Evolutionary conservation across 768 basidiomycete species (phyloP), one percentile per base, ranked within the genome.

Genomic region (Trametes gibbosa): DNA sequence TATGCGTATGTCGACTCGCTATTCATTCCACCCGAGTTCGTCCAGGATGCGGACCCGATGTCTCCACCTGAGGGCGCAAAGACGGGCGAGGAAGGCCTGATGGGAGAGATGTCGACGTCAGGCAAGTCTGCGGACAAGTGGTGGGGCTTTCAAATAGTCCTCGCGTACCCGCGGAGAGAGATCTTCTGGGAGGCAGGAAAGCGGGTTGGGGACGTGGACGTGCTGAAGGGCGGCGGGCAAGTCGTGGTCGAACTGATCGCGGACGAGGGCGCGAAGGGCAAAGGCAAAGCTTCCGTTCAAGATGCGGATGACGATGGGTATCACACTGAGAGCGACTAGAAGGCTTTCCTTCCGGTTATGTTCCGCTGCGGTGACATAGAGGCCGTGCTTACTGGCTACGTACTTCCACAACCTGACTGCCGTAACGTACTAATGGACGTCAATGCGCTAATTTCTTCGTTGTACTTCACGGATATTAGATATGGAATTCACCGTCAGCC

Each of bases 1-100:
- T 95, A 91, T 66, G 83, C 84, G 4, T 87, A 83, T 63, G 87
- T 89, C 50, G 94, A 92, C 63, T 72, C 79, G 25, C 79, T 84
- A 27, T 75, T 83, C 52, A 75, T 84, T 25, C 83, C 85, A 0
- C 50, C 74, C 6, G 67, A 75, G 21, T 60, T 75, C 49, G 59
- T 66, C 13, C 64, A 74, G 1, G 72, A 71, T 2, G 75, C 72
- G 4, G 83, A 84, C 63, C 81, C 82, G 0, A 57, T 62, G 1
- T 66, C 69, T 0, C 73, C 82, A 0, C 80, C 83, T 5, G 72
- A 70, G 7, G 78, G 68, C 1, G 53, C 45, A 2, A 27, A 55
- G 13, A 60, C 63, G 7, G 73, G 74, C 25, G 72, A 76, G 47
- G 62, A 70, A 21, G 74, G 70, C 17, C 63, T 69, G n/a, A 69